Base-by-base conservation (phyloP, 495 filamentous ascomycete species). In the Amphirosellinia nigrospora region DNA sequence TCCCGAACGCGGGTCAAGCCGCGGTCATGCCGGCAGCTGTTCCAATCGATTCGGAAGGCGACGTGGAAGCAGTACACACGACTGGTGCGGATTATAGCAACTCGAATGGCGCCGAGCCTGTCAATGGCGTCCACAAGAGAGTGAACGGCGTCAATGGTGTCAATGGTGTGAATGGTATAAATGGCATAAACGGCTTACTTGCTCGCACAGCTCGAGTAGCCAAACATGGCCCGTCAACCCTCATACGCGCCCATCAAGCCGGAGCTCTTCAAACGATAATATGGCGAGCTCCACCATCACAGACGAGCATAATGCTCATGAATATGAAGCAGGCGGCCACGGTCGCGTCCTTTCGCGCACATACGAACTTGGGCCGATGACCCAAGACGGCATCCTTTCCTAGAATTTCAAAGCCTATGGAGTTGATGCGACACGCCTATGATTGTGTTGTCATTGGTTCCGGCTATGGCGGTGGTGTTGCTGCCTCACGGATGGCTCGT, bases 371-470 rank as follows among this genome's bases (percentile, higher is more conserved):
- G 82, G 71, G 79, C 75, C 26, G 84, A 86, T 70, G 82, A 85
- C 73, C 73, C 15, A 75, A 77, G 19, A 73, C 69, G 19, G 63
- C 75, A 50, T 36, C 66, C 52, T 87, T 82, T 70, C 88, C 89
- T 1, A 82, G 83, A 1, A 82, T 91, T 30, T 86, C 85, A 60
- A 85, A 82, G 66, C 85, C 89, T 0, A 83, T 90, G 23, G 81
- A 87, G 69, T 82, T 86, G 19, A 84, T 91, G 72, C 80, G 86
- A 38, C 75, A 79, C 46, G 74, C 79, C n/a, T 91, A 91, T 64
- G 89, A 92, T 73, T 86, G 86, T 28, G 86, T 92, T 30, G 86
- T 92, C 16, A 85, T 91, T 56, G 89, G 90, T 0, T 90, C 88
- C 21, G 90, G 90, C 1, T 91, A 91, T 77, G 89, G 89, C 16